Conservation (phyloP, 257 asterid species). For the Paulownia fortunei region DNA sequence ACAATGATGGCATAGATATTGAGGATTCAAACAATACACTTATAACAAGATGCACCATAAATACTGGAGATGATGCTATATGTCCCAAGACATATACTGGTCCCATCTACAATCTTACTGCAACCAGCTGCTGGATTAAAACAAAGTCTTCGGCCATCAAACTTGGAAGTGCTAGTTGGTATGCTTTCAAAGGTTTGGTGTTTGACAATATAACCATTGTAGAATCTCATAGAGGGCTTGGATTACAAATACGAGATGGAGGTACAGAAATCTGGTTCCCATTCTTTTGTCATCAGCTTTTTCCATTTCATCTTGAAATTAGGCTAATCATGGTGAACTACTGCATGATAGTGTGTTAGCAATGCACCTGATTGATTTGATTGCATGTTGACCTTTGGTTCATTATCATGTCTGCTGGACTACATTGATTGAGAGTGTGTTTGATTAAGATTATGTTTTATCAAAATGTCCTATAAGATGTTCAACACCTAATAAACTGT, state of each 20-base stretch:
- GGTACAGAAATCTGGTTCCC: conserved; percentile 46
- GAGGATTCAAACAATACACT: conserved; percentile 89
- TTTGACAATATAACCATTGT: conserved; percentile 80
- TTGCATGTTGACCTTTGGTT: conserved; percentile 6
- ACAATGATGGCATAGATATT: conserved; percentile 91
- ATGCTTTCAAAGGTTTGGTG: conserved; percentile 56
- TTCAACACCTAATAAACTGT: neutral
- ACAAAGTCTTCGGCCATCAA: conserved; percentile 94
- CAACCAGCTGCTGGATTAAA: conserved; percentile 76
- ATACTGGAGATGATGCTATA: conserved; percentile 98
- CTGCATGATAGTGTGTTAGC: neutral
- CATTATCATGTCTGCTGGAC: neutral
- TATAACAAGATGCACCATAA: conserved; percentile 69
- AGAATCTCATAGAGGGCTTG: conserved; percentile 91
- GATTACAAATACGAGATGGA: conserved; percentile 91
- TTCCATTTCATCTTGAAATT: neutral
- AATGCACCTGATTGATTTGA: neutral
- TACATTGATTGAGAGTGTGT: neutral
- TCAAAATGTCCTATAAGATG: neutral
- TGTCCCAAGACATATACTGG: conserved; percentile 82
- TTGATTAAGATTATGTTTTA: neutral
- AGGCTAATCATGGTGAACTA: neutral
- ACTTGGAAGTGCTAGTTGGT: conserved; percentile 90
- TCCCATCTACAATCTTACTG: conserved; percentile 78
- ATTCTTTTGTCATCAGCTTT: neutral